Evolutionary conservation across 2,329 filamentous ascomycete genomes (phyloP), one percentile per base, ranked within the genome.

Genomic region (Fusarium robinianum): DNA sequence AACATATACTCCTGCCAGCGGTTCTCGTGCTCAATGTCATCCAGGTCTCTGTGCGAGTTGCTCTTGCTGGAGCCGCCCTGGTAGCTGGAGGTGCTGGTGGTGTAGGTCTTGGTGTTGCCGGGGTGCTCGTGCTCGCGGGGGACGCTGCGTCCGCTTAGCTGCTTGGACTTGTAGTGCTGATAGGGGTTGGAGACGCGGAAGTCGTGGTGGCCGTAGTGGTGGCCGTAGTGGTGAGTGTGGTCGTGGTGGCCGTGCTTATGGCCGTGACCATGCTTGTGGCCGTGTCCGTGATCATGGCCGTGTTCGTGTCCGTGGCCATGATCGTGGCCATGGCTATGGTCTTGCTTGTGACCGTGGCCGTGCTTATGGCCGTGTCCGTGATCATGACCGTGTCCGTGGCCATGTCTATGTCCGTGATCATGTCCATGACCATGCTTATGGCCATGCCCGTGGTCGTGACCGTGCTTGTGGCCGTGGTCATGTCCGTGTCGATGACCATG

Each of bases 341-440:
- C 8, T 12, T 49, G 15, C 30, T 38, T 17, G 19, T 21, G 17
- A 29, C 43, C 27, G 22, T 18, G 21, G 29, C 21, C 15, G n/a
- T 30, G 17, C 23, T 46, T 31, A 29, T 52, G 32, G 41, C 32
- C 31, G 21, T 45, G 30, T 9, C 16, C 25, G 8, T 27, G n/a
- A 27, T 27, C 25, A 27, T 23, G 22, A 23, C 22, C 7, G 22
- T 23, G 11, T 11, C 11, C 22, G 22, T 23, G 7, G 11, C 11
- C 22, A 11, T 23, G 22, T 7, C 31, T 26, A 8, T 36, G 3
- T 12, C 26, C n/a, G 14, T 26, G 9, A 6, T 18, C 16, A 15
- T 42, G 23, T 10, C 22, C 16, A 11, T 35, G 39, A n/a, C n/a
- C 26, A 8, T 36, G 3, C 15, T 33, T 14, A 22, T 26, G 9